These are phyloP conservation scores for Podosphaera aphanis DNA, from an alignment of 2,329 filamentous ascomycete species.

Conservation along the genomic window DNA sequence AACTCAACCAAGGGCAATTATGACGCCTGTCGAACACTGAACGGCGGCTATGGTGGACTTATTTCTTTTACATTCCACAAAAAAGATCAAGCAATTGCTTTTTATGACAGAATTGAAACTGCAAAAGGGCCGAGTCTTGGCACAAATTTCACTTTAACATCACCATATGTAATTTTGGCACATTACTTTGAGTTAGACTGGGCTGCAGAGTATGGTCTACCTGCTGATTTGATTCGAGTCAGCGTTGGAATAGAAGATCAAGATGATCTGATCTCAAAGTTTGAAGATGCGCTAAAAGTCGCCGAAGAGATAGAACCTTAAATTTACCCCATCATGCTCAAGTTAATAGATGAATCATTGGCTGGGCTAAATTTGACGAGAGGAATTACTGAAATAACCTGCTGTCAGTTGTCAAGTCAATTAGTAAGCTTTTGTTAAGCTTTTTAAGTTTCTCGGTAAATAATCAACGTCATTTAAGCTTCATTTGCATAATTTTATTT, in stretches of 20 bases:
- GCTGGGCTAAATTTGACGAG: not conserved
- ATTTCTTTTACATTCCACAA: slow-evolving; percentile 62
- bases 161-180: slow-evolving; percentile 74
- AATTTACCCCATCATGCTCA: not conserved
- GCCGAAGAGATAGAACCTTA: slow-evolving; percentile 15
- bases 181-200: slow-evolving; percentile 87
- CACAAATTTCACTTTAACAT: slow-evolving; percentile 86
- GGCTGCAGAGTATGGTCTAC: slow-evolving; percentile 62
- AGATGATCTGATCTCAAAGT: slow-evolving; percentile 35
- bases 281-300: slow-evolving; percentile 46
- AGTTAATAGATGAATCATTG: not conserved
- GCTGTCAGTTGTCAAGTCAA: too few species aligned
- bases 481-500: not conserved
- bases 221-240: slow-evolving; percentile 57
- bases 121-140: slow-evolving; percentile 87
- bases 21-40: slow-evolving; percentile 49
- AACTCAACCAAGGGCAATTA: slow-evolving; percentile 48
- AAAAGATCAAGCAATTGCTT: slow-evolving; percentile 46
- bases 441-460: not conserved
- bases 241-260: slow-evolving; percentile 78
- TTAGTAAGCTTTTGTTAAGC: not conserved
- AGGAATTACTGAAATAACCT: not conserved
- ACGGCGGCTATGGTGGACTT: slow-evolving; percentile 72
- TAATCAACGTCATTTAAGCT: not conserved
- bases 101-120: slow-evolving; percentile 69